Conservation (phyloP, 257 asterid genomes). For the Ligustrum vulgare region DNA sequence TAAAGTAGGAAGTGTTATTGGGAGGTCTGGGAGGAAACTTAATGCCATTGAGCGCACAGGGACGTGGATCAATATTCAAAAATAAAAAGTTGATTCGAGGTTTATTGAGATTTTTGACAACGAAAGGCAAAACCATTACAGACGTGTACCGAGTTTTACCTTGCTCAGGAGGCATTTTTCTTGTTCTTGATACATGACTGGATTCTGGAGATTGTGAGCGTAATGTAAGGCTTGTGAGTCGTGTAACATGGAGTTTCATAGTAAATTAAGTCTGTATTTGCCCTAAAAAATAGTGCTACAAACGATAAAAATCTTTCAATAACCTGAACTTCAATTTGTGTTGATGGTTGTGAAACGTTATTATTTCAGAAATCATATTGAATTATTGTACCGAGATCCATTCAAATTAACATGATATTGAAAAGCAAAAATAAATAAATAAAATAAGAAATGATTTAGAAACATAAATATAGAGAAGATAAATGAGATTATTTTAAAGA, state of each 20-base stretch:
- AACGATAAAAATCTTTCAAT: too few species aligned
- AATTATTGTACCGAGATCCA: too few species aligned
- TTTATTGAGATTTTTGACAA: constrained; percentile 88
- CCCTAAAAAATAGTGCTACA: too few species aligned
- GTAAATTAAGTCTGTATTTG: too few species aligned
- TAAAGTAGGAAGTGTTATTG: constrained; percentile 94
- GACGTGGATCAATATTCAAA: constrained; percentile 92
- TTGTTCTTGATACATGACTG: constrained; percentile 80
- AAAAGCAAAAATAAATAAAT: too few species aligned
- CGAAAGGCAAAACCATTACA: constrained; percentile 71
- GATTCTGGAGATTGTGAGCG: constrained; percentile 64
- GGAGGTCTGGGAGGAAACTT: constrained; percentile 84
- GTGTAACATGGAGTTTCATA: constrained; percentile 49
- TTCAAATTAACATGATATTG: too few species aligned
- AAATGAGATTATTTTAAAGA: too few species aligned
- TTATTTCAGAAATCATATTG: too few species aligned
- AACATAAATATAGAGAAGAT: too few species aligned
- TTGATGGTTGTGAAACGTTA: too few species aligned
- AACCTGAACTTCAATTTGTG: too few species aligned
- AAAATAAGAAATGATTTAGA: too few species aligned
- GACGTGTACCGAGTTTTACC: constrained; percentile 73
- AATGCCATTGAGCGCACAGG: constrained; percentile 89
- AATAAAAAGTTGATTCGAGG: constrained; percentile 67
- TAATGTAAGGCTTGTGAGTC: constrained; percentile 45
- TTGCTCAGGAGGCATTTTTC: constrained; percentile 94